phyloP scores from a whole-genome alignment of 768 basidiomycete genomes.

The Boletus subparvulus region DNA sequence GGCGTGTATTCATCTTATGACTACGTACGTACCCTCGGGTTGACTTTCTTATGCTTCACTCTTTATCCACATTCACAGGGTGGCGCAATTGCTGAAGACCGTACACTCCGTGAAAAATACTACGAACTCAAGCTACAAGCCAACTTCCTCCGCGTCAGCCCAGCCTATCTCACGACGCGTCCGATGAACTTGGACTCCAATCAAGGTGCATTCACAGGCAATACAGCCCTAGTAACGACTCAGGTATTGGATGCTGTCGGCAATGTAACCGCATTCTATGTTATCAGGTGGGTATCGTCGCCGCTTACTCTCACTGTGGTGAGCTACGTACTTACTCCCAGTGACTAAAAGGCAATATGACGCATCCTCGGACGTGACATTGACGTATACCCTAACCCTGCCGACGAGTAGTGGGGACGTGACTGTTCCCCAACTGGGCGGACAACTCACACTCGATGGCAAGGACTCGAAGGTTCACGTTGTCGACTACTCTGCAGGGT shows the following conservation, averaged over 20 bases:
- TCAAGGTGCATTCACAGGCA: conserved; percentile 48
- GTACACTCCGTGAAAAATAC: conserved; percentile 52
- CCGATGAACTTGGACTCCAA: conserved; percentile 42
- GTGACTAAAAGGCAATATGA: conserved; percentile 14
- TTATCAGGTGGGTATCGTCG: conserved; percentile 28
- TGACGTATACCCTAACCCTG: conserved; percentile 40
- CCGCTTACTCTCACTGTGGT: not conserved
- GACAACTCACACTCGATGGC: conserved; percentile 44
- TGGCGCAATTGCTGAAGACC: conserved; percentile 50
- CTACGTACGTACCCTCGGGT: conserved; percentile 36
- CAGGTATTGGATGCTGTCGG: conserved; percentile 49
- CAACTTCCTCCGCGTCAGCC: conserved; percentile 50
- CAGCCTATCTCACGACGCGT: conserved; percentile 48
- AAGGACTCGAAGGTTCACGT: conserved; percentile 54
- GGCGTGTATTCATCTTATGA: conserved; percentile 63
- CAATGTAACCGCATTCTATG: conserved; percentile 46
- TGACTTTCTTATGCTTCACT: not conserved
- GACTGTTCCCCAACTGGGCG: conserved; percentile 44
- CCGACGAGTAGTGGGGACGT: conserved; percentile 45
- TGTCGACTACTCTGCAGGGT: conserved; percentile 48
- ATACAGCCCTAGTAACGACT: conserved; percentile 48
- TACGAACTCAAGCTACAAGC: conserved; percentile 54
- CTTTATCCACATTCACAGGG: conserved; percentile 33
- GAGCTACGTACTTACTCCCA: not conserved
- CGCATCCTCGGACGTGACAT: conserved; percentile 7